phyloP scores from a whole-genome alignment of 2,329 filamentous ascomycete species.

The Aureobasidium sp. region DNA sequence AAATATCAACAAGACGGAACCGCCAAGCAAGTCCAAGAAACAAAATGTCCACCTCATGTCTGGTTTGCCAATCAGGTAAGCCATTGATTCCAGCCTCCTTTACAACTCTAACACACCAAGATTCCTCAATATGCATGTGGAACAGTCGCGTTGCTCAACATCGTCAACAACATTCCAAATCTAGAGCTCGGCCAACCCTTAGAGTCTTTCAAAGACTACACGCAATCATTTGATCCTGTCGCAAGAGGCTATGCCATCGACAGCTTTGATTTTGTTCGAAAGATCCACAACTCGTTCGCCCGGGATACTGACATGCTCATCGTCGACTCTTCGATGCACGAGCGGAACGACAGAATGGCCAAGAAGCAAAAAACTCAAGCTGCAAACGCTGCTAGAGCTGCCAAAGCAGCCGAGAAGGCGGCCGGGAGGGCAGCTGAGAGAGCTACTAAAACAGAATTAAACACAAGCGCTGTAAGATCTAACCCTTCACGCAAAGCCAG shows the following conservation, averaged over 20 bases:
- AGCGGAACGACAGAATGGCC: conserved; percentile 35
- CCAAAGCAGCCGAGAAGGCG: conserved; percentile 22
- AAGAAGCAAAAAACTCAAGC: conserved; percentile 27
- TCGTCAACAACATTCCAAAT: conserved; percentile 70
- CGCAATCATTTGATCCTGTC: conserved; percentile 57
- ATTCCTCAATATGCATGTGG: conserved; percentile 80
- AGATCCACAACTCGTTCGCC: conserved; percentile 81
- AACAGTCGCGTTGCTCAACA: conserved; percentile 86
- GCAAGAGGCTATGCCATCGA: conserved; percentile 68
- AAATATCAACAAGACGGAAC: conserved; percentile 52
- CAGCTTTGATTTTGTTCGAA: conserved; percentile 66
- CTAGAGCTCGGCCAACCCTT: conserved; percentile 64
- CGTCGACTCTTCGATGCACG: conserved; percentile 56
- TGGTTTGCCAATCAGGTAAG: conserved; percentile 92
- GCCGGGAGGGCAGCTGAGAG: conserved; percentile 13
- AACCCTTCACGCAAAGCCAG: conserved; percentile 15
- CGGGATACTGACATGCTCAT: conserved; percentile 69
- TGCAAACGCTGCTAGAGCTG: conserved; percentile 21
- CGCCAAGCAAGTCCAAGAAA: conserved; percentile 36
- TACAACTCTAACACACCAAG: conserved; percentile 32
- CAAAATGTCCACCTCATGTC: conserved; percentile 52
- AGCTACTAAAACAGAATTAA: conserved; percentile 1
- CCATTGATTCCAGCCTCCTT: not conserved
- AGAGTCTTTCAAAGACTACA: conserved; percentile 62
- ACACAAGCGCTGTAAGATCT: conserved; percentile 1